These are phyloP conservation scores for Sporisorium sorghi DNA, from an alignment of 1,284 basidiomycete species.

Conservation along the genomic window DNA sequence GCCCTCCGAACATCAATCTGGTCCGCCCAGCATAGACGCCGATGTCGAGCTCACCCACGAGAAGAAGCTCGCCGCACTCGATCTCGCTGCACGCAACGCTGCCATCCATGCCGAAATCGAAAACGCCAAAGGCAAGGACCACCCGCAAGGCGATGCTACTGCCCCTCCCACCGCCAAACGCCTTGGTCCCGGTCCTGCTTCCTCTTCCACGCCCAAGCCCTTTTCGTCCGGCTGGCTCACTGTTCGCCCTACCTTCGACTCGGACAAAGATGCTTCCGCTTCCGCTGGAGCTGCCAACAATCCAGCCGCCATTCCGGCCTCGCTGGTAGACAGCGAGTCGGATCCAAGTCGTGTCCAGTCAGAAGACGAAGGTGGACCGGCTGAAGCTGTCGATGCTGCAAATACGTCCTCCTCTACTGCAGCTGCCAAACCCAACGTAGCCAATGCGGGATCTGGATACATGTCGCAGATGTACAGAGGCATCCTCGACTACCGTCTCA, in stretches of 20 bases:
- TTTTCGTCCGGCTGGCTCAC: slow-evolving; percentile 58
- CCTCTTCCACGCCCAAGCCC: slow-evolving; percentile 33
- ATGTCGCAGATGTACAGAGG: slow-evolving; percentile 64
- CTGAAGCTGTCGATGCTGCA: slow-evolving; percentile 12
- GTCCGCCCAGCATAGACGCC: slow-evolving; percentile 24
- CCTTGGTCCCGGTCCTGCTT: slow-evolving; percentile 42
- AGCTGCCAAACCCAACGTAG: not conserved
- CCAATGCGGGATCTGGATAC: slow-evolving; percentile 43
- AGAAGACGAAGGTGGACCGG: slow-evolving; percentile 20
- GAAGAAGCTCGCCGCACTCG: slow-evolving; percentile 53
- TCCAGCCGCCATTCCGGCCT: slow-evolving; percentile 29
- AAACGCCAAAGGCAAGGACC: slow-evolving; percentile 41
- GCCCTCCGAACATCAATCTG: slow-evolving; percentile 16
- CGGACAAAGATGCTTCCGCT: slow-evolving; percentile 30
- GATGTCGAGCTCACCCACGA: slow-evolving; percentile 50
- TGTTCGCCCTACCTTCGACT: slow-evolving; percentile 51
- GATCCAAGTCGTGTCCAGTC: slow-evolving; percentile 24
- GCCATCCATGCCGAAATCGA: slow-evolving; percentile 52
- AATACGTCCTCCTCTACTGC: not conserved
- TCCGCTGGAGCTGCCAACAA: not conserved
- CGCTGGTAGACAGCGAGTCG: slow-evolving; percentile 26
- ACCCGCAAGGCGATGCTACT: slow-evolving; percentile 42
- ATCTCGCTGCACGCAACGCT: slow-evolving; percentile 54
- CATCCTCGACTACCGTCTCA: slow-evolving; percentile 58
- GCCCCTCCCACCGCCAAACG: slow-evolving; percentile 54